Conservation (phyloP, 768 basidiomycete genomes). For the Suillus sp. region DNA sequence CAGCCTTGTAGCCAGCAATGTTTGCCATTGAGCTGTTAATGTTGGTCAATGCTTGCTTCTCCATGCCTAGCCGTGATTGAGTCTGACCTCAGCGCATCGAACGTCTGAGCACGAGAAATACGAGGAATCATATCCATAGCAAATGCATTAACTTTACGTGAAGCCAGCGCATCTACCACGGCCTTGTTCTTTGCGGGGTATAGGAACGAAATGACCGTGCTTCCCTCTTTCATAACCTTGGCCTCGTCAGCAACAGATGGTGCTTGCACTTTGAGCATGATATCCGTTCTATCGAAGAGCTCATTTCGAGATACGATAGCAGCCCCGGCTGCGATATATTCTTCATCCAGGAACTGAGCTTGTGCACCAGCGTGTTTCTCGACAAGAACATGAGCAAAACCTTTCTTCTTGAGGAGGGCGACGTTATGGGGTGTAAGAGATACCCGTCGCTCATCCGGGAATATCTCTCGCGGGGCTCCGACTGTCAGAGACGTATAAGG, state of each 20-base stretch:
- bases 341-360: slow-evolving; percentile 81
- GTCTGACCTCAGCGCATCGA: slow-evolving; percentile 79
- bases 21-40: slow-evolving; percentile 83
- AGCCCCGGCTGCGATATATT: slow-evolving; percentile 79
- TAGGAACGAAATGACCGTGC: slow-evolving; percentile 81
- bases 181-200: slow-evolving; percentile 82
- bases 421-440: slow-evolving; percentile 82
- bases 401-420: slow-evolving; percentile 76
- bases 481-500: slow-evolving; percentile 76
- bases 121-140: slow-evolving; percentile 94
- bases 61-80: slow-evolving; percentile 8
- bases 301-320: slow-evolving; percentile 73
- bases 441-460: slow-evolving; percentile 78
- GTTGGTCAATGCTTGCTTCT: slow-evolving; percentile 8
- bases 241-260: slow-evolving; percentile 67
- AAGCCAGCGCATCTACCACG: slow-evolving; percentile 69
- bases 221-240: slow-evolving; percentile 64
- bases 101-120: slow-evolving; percentile 88
- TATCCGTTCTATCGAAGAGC: slow-evolving; percentile 68
- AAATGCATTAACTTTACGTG: slow-evolving; percentile 69
- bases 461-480: slow-evolving; percentile 78
- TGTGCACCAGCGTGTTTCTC: slow-evolving; percentile 69
- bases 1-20: slow-evolving; percentile 91
- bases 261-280: slow-evolving; percentile 85
- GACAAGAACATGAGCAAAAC: slow-evolving; percentile 71